These are phyloP conservation scores for Straminergon stramineum DNA, from an alignment of 225 moss, liverwort and hornwort genomes.

Conservation along the genomic window DNA sequence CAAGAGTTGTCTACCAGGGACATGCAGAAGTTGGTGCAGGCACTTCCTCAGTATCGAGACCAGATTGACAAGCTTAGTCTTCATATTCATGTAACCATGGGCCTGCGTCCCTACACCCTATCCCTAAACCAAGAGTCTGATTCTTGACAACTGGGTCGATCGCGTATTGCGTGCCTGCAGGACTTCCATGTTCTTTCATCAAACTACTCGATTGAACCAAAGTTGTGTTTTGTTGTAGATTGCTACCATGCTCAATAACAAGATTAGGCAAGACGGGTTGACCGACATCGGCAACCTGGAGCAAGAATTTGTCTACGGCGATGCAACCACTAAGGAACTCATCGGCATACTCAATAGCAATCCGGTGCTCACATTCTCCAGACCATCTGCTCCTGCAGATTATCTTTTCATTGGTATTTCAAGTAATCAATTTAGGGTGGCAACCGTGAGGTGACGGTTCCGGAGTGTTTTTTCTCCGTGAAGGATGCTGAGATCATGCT, in stretches of 20 bases:
- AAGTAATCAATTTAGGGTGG: not conserved
- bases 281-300: slow-evolving; percentile 85
- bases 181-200: not conserved
- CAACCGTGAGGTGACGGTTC: not conserved
- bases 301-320: slow-evolving; percentile 97
- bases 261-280: slow-evolving; percentile 65
- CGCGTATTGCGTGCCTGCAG: not conserved
- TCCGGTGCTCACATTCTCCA: slow-evolving; percentile 33
- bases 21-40: slow-evolving; percentile 98
- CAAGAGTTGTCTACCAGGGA: slow-evolving; percentile 92
- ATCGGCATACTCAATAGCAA: slow-evolving; percentile 73
- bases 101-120: not conserved
- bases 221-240: slow-evolving; percentile 46
- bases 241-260: slow-evolving; percentile 77
- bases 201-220: not conserved
- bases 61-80: slow-evolving; percentile 98
- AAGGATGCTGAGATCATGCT: not conserved
- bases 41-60: slow-evolving; percentile 94
- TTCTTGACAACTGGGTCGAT: not conserved
- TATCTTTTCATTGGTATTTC: not conserved
- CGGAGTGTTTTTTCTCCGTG: not conserved
- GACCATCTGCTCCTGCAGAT: not conserved
- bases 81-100: slow-evolving; percentile 66
- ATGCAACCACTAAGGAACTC: slow-evolving; percentile 85
- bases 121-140: not conserved